Evolutionary conservation across 805 yeast genomes (phyloP).

Genomic region (Barnettozyma siamensis): DNA sequence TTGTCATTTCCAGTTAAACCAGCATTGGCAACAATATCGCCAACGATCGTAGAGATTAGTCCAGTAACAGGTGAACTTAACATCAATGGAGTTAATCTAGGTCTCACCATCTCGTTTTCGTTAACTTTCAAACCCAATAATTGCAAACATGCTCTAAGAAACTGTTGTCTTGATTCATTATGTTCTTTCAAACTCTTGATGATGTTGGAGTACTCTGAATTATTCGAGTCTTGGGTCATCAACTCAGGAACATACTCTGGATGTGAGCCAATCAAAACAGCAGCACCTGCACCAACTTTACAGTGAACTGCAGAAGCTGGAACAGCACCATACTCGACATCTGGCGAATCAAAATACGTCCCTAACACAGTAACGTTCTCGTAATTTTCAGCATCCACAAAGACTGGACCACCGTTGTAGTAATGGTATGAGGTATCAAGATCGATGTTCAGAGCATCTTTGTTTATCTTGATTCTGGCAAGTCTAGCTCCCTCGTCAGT

Average conservation of each 20-base stretch:
- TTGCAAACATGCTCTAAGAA: slow-evolving; percentile 50
- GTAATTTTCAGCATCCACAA: slow-evolving; percentile 64
- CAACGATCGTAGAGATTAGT: slow-evolving; percentile 29
- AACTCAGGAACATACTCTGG: slow-evolving; percentile 75
- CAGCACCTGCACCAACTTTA: slow-evolving; percentile 68
- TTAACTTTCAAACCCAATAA: slow-evolving; percentile 70
- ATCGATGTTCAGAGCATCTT: slow-evolving; percentile 26
- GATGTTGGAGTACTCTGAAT: slow-evolving; percentile 30
- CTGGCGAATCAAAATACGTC: slow-evolving; percentile 48
- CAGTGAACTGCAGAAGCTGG: slow-evolving; percentile 71
- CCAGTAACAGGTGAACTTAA: slow-evolving; percentile 38
- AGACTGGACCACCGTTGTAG: slow-evolving; percentile 88
- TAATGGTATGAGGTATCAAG: slow-evolving; percentile 35
- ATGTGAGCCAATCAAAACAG: slow-evolving; percentile 77
- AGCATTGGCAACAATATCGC: slow-evolving; percentile 25
- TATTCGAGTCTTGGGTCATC: slow-evolving; percentile 29
- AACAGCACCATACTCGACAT: slow-evolving; percentile 37
- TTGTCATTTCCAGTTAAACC: slow-evolving; percentile 33
- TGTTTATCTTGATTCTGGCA: slow-evolving; percentile 37
- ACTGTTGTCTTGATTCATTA: slow-evolving; percentile 45
- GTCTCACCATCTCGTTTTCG: slow-evolving; percentile 42
- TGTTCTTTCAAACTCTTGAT: slow-evolving; percentile 35
- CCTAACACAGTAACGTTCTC: slow-evolving; percentile 70
- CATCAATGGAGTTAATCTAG: slow-evolving; percentile 63
- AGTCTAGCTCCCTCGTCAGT: slow-evolving; percentile 73